Evolutionary conservation across 1,284 basidiomycete genomes (phyloP).

Genomic region (Ganoderma sinense): DNA sequence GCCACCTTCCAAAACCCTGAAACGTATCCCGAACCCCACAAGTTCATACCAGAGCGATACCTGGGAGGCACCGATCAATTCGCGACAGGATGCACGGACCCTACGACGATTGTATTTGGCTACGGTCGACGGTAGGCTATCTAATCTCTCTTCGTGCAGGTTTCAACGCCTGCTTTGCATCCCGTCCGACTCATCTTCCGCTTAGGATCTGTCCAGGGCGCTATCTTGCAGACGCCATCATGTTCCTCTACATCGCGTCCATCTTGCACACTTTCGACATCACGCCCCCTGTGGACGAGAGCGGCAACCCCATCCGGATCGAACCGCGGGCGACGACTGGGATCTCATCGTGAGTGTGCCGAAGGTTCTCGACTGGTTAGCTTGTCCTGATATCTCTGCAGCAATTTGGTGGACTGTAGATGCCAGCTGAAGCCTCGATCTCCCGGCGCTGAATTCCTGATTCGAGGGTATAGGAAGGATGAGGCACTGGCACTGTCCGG

Average conservation of each 20-base stretch:
- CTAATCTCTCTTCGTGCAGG: background rate
- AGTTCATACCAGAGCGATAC: conserved; percentile 34
- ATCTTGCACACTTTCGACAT: conserved; percentile 10
- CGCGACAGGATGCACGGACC: conserved; percentile 11
- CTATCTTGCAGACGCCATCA: conserved; percentile 1
- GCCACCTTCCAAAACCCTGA: conserved; percentile 28
- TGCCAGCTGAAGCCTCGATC: conserved; percentile 12
- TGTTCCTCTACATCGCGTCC: conserved; percentile 9
- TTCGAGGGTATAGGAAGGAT: background rate
- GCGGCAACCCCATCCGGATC: conserved; percentile 5
- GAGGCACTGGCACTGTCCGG: background rate
- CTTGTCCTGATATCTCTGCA: background rate
- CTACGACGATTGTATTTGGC: conserved; percentile 39
- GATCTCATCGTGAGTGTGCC: background rate
- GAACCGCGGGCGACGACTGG: conserved; percentile 16
- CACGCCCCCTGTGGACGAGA: background rate
- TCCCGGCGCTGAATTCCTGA: background rate
- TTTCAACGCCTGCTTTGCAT: background rate
- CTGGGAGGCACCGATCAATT: conserved; percentile 11
- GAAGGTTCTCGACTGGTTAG: too few relatives aligned
- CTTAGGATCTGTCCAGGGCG: conserved; percentile 9
- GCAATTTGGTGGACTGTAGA: conserved; percentile 1
- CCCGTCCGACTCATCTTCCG: too few relatives aligned
- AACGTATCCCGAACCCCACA: conserved; percentile 25
- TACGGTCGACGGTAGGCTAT: conserved; percentile 38